phyloP scores from a whole-genome alignment of 148 eudicot species.

The Chenopodium suecicum region DNA sequence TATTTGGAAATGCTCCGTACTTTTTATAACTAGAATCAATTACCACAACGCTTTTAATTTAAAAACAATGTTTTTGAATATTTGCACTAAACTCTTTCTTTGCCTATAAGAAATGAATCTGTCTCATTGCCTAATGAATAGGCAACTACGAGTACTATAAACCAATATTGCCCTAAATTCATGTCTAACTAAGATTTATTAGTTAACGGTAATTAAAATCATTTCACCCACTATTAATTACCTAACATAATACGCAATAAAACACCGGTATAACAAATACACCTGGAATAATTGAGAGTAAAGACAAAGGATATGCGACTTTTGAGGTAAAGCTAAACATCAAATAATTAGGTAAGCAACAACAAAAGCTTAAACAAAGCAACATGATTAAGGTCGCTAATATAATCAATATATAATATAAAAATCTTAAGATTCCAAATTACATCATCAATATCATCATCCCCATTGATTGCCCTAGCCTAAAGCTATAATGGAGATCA shows the following conservation, averaged over 20 bases:
- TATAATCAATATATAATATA: neutral
- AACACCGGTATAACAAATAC: neutral
- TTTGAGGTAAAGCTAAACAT: slow-evolving; percentile 7
- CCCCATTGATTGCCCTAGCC: slow-evolving; percentile 14
- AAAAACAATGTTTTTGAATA: too few relatives aligned
- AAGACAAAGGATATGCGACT: neutral
- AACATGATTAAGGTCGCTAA: slow-evolving; percentile 18
- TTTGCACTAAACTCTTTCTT: neutral
- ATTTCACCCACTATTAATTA: too few relatives aligned
- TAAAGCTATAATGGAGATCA: neutral
- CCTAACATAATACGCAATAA: neutral
- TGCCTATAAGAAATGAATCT: too few relatives aligned
- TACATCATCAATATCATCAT: slow-evolving; percentile 11
- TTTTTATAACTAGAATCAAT: too few relatives aligned
- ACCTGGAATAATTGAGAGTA: neutral
- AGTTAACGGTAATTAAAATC: too few relatives aligned
- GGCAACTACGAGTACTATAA: too few relatives aligned
- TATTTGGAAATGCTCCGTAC: neutral
- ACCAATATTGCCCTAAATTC: neutral
- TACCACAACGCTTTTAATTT: neutral
- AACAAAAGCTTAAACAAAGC: neutral
- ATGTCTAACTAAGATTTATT: neutral
- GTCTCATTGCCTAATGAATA: too few relatives aligned
- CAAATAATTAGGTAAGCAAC: slow-evolving; percentile 11
- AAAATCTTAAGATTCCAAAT: slow-evolving; percentile 9